Percentiles rank a stretch among this genome's conserved stretches.
phyloP scores from a whole-genome alignment of 228 moss, liverwort and hornwort species.

The Sphagnum fallax region DNA sequence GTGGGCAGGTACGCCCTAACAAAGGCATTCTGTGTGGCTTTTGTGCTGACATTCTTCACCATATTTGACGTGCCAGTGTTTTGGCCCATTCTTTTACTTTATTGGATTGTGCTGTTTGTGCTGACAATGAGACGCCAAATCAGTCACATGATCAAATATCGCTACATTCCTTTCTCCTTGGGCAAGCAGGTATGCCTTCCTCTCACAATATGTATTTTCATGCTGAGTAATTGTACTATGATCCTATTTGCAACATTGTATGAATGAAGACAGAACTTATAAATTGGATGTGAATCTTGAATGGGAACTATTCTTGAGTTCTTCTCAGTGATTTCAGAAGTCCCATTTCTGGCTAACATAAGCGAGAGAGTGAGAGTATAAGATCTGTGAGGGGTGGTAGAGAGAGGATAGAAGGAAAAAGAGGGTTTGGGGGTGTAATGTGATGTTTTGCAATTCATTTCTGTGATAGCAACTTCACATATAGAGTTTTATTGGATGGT shows the following conservation, averaged over 20 bases:
- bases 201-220: background rate
- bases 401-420: background rate
- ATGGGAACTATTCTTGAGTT: background rate
- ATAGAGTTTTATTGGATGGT: background rate
- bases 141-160: slow-evolving; percentile 60
- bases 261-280: background rate
- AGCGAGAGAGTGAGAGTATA: background rate
- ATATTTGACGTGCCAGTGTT: slow-evolving; percentile 61
- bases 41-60: slow-evolving; percentile 48
- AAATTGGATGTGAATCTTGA: background rate
- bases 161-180: slow-evolving; percentile 47
- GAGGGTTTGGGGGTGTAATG: background rate
- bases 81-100: slow-evolving; percentile 58
- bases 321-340: background rate
- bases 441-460: background rate
- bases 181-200: slow-evolving; percentile 42
- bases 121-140: slow-evolving; percentile 63
- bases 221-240: background rate
- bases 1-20: slow-evolving; percentile 52
- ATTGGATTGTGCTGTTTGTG: slow-evolving; percentile 58
- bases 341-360: too few species aligned
- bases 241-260: background rate
- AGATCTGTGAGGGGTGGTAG: background rate
- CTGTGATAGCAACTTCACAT: background rate
- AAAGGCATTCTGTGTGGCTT: slow-evolving; percentile 52